Evolutionary conservation across 495 filamentous ascomycete genomes (phyloP).

Genomic region (Hyaloscypha variabilis): DNA sequence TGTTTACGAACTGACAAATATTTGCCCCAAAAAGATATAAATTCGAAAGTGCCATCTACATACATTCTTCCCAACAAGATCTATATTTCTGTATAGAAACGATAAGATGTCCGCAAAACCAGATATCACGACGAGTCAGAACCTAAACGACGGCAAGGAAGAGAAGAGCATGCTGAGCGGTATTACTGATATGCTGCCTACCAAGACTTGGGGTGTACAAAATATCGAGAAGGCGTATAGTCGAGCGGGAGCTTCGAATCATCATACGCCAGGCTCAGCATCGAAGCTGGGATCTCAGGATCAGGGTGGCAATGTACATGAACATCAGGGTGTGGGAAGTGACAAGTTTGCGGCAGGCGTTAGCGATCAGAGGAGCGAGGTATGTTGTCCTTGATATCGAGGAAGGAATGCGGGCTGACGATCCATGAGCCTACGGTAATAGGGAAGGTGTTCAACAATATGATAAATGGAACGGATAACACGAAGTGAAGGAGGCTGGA

Average conservation of each 20-base stretch:
- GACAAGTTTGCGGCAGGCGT: slow-evolving; percentile 25
- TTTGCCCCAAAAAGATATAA: background rate
- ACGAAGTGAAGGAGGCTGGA: slow-evolving; percentile 34
- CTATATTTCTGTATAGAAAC: background rate
- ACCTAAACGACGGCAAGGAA: background rate
- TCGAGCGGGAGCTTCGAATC: slow-evolving; percentile 32
- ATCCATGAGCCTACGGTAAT: slow-evolving; percentile 10
- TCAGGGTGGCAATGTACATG: slow-evolving; percentile 15
- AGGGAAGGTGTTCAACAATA: slow-evolving; percentile 24
- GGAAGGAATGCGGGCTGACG: background rate
- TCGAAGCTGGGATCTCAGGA: slow-evolving; percentile 28
- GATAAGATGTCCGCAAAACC: background rate
- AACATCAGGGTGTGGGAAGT: slow-evolving; percentile 30
- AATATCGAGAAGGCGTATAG: slow-evolving; percentile 38
- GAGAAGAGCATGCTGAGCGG: background rate
- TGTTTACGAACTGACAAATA: background rate
- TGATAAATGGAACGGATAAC: slow-evolving; percentile 21
- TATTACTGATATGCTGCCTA: slow-evolving; percentile 1
- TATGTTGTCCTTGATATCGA: slow-evolving; percentile 14
- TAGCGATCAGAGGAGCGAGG: slow-evolving; percentile 33
- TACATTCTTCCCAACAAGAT: background rate
- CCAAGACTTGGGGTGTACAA: slow-evolving; percentile 28
- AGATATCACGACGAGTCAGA: background rate
- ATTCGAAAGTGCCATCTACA: background rate
- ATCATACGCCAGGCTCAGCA: slow-evolving; percentile 32